Evolutionary conservation across 2,329 filamentous ascomycete genomes (phyloP), one percentile per base, ranked within the genome.

Genomic region (Mycocentrospora acerina): DNA sequence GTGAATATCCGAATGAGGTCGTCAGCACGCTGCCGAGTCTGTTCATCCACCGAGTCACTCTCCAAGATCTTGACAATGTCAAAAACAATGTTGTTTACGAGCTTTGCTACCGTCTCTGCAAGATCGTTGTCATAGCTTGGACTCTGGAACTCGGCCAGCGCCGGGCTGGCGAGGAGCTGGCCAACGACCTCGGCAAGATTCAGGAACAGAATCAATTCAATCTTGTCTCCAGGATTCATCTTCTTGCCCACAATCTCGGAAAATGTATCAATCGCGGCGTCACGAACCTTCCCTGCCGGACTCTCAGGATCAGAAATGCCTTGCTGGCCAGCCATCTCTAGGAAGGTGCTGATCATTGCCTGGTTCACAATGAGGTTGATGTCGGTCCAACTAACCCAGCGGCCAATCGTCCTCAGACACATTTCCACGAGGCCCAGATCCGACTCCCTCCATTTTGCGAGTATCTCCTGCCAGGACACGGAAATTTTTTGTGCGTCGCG

Each of bases 331-430:
- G 95, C 85, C 49, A 97, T 81, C 51, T 93, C 86, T 59, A 96
- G 85, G 42, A 98, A 77, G 32, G 90, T 79, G 61, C 80, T 83
- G 58, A 97, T 81, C 79, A 95, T 93, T 37, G 85, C 51, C 36
- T 69, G 60, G 67, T 94, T 95, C 57, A 98, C 88, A 29, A 98
- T 83, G 40, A 98, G 76, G 34, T 86, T 87, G 57, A 98, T 97
- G 62, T 97, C 93, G 60, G 94, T 95, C 93, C 93, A 98, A 77
- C 90, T 94, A 44, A 95, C 90, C 91, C 93, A 98, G 66, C 91
- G 93, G 25, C 89, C 90, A 51, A 98, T 82, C n/a, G 90, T 86
- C 69, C 86, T 89, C 36, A 98, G 77, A 55, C 88, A 90, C 77
- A 94, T 83, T 66, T 96, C 90, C 29, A 95, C 79, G 41, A 97